Base-by-base conservation (phyloP, 2,329 filamentous ascomycete genomes). In the Trichocomaceae sp. region DNA sequence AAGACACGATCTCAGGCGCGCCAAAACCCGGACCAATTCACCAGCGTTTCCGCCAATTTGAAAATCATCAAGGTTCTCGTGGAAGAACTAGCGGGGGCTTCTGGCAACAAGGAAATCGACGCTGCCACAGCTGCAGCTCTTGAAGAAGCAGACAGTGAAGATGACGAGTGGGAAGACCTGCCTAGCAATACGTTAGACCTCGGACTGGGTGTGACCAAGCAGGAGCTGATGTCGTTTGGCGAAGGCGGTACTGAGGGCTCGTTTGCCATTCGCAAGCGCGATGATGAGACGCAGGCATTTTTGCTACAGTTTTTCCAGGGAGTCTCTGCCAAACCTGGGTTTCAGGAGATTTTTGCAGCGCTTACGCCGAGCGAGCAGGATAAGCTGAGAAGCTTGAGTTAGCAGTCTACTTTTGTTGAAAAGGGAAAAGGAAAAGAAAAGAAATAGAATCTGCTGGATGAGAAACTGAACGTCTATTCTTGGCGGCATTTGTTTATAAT, bases 51-150 rank as follows among this genome's bases (percentile, higher is more conserved):
- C 0, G 91, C 91, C 0, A 85, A 89, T 1, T 80, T 99, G 66
- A 99, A 99, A 76, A 96, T 99, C 58, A 76, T 97, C 72, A 99
- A 99, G 77, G 86, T 97, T 3, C 82, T 99, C 8, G 86, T 97
- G 47, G 90, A 96, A 66, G 93, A 99, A 73, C 82, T 99, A 2
- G 78, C 88, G 5, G 90, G 88, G 0, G 89, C 90, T 1, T 85
- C 88, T 4, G 89, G 88, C 12, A 71, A 62, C 57, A 68, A 69
- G 45, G 70, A 72, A 47, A 69, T 71, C 29, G 80, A 83, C 50
- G 46, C 55, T 13, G 81, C 83, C 42, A 74, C 78, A 2, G 76
- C 75, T 1, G 82, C 83, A 0, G 85, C 83, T 2, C 78, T 81
- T 5, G 80, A 79, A 2, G 79, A 83, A 29, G 77, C 80, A 76